phyloP scores from a whole-genome alignment of 176 grass and related monocot genomes.

The Musa schizocarpa region DNA sequence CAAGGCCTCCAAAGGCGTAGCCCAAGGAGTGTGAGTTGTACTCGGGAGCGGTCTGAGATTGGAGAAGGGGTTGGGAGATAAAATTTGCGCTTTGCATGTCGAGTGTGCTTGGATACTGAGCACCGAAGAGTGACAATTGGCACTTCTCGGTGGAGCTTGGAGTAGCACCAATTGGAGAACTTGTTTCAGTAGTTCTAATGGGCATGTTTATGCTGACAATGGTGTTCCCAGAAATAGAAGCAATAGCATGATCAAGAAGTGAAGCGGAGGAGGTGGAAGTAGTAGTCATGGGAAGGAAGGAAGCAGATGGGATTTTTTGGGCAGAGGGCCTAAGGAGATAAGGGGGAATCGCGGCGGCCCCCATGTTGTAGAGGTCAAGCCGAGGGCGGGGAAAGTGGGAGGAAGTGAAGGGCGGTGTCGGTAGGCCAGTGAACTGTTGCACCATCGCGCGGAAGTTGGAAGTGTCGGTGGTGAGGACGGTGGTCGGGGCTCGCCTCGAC shows the following conservation, averaged over 20 bases:
- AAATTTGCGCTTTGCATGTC: neutral
- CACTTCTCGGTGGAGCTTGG: neutral
- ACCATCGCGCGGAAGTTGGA: constrained; percentile 92
- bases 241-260: constrained; percentile 24
- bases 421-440: constrained; percentile 95
- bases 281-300: neutral
- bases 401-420: constrained; percentile 40
- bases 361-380: constrained; percentile 31
- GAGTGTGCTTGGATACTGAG: neutral
- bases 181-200: neutral
- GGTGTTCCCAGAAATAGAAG: constrained; percentile 22
- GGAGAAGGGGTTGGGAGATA: neutral
- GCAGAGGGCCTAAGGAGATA: constrained; percentile 26
- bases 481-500: constrained; percentile 68
- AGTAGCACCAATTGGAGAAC: neutral
- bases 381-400: constrained; percentile 34
- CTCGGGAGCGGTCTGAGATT: neutral
- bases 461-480: constrained; percentile 78
- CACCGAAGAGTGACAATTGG: constrained; percentile 1
- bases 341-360: constrained; percentile 2
- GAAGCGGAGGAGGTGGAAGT: constrained; percentile 11
- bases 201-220: neutral
- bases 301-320: constrained; percentile 22
- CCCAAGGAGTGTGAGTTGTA: neutral
- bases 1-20: neutral